These are phyloP conservation scores for Colletotrichum filicis DNA, from an alignment of 2,329 filamentous ascomycete genomes.

Conservation along the genomic window DNA sequence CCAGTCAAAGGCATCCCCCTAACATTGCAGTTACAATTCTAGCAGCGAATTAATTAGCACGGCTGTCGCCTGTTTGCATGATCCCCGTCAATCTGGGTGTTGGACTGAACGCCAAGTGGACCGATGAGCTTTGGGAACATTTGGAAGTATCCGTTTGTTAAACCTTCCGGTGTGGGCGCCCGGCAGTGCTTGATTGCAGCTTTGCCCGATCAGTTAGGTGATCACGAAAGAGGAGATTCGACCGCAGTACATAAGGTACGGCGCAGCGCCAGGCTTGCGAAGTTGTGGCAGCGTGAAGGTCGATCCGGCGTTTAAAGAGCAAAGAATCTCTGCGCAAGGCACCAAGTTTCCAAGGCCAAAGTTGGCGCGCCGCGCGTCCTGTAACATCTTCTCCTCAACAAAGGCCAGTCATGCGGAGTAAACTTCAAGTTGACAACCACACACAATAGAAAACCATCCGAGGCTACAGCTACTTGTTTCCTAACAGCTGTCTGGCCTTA, in stretches of 20 bases:
- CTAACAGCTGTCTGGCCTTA: not conserved
- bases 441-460: not conserved
- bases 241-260: too few relatives aligned
- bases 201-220: slow-evolving; percentile 8
- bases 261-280: not conserved
- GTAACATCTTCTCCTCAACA: not conserved
- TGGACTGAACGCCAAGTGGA: not conserved
- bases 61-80: not conserved
- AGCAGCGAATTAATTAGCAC: not conserved
- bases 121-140: not conserved
- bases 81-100: not conserved
- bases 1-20: not conserved
- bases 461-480: not conserved
- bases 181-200: not conserved
- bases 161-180: not conserved
- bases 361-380: not conserved
- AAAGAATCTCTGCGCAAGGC: not conserved
- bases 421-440: not conserved
- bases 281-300: not conserved
- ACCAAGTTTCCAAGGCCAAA: not conserved
- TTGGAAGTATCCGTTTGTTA: not conserved
- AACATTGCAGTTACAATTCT: not conserved
- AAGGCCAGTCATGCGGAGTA: not conserved
- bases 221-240: not conserved
- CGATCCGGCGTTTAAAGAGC: not conserved